A percentile compares a stretch with the other conserved stretches of the same genome.
These are phyloP conservation scores for Globisporangium spinosum DNA, from an alignment of 352 stramenopile species.

Conservation along the genomic window DNA sequence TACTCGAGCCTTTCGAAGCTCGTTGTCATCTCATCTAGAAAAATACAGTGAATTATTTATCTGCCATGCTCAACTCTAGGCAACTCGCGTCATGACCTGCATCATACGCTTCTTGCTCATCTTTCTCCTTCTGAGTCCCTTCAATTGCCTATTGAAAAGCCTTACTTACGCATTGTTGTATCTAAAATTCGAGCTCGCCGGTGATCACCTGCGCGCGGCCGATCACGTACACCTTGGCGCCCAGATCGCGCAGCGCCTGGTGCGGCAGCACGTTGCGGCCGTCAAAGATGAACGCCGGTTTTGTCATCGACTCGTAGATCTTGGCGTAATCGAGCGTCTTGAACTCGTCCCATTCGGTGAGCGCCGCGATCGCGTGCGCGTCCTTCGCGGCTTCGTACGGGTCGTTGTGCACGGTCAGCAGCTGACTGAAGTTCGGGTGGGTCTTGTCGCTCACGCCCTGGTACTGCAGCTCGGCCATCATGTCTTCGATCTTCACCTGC, in stretches of 20 bases:
- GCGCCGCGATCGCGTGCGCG: constrained; percentile 91
- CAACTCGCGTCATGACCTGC: too few species aligned
- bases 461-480: constrained; percentile 78
- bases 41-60: not conserved
- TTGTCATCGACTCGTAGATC: constrained; percentile 96
- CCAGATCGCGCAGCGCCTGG: constrained; percentile 91
- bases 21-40: not conserved
- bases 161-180: not conserved
- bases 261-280: constrained; percentile 97
- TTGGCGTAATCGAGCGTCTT: constrained; percentile 96
- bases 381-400: constrained; percentile 92
- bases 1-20: too few species aligned
- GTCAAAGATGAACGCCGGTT: constrained; percentile 99
- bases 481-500: constrained; percentile 96
- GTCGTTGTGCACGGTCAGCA: constrained; percentile 70
- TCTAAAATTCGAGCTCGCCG: constrained; percentile 63
- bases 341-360: constrained; percentile 99
- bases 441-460: constrained; percentile 90
- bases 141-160: not conserved
- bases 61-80: not conserved
- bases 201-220: constrained; percentile 77
- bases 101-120: not conserved
- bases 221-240: constrained; percentile 99
- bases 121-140: not conserved
- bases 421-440: constrained; percentile 87